A percentile compares a stretch with the other conserved stretches of the same genome.
Conservation (phyloP, 805 yeast genomes). For the Suhomyces vadensis region DNA sequence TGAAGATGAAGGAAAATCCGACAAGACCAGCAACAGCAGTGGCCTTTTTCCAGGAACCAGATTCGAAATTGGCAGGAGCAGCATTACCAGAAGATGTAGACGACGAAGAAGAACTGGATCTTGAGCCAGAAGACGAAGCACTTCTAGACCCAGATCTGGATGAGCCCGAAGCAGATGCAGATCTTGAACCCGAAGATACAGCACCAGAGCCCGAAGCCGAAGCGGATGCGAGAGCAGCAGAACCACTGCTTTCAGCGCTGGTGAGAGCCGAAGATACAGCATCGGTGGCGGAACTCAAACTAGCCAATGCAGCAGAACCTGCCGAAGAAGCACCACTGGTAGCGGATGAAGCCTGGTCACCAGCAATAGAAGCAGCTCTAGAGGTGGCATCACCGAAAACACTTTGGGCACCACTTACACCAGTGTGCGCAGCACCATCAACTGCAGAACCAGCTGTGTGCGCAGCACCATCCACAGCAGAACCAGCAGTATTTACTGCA, state of each 20-base stretch:
- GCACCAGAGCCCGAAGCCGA: constrained; percentile 15
- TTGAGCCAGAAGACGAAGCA: constrained; percentile 12
- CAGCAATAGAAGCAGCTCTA: constrained; percentile 15
- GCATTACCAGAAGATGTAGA: constrained; percentile 17
- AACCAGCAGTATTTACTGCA: constrained; percentile 12
- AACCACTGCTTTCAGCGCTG: constrained; percentile 13
- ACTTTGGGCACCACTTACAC: constrained; percentile 15
- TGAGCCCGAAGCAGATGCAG: constrained; percentile 13
- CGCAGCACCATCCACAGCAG: constrained; percentile 17
- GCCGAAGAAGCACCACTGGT: constrained; percentile 17
- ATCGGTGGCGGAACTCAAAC: constrained; percentile 11
- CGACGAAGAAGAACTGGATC: constrained; percentile 10
- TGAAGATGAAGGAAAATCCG: constrained; percentile 37
- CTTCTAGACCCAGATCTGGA: constrained; percentile 17
- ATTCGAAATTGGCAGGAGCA: constrained; percentile 19
- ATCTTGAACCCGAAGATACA: constrained; percentile 12
- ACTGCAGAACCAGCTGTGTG: constrained; percentile 15
- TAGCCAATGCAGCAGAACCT: constrained; percentile 14
- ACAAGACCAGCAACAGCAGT: constrained; percentile 37
- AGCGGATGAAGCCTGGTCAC: constrained; percentile 14
- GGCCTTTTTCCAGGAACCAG: constrained; percentile 39
- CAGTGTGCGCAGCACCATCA: constrained; percentile 10
- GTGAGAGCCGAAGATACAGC: constrained; percentile 11
- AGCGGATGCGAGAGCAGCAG: constrained; percentile 13
- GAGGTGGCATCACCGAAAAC: constrained; percentile 17